Evolutionary conservation across 352 stramenopile genomes (phyloP), one percentile per base, ranked within the genome.

Genomic region (Pythium utonaiense): DNA sequence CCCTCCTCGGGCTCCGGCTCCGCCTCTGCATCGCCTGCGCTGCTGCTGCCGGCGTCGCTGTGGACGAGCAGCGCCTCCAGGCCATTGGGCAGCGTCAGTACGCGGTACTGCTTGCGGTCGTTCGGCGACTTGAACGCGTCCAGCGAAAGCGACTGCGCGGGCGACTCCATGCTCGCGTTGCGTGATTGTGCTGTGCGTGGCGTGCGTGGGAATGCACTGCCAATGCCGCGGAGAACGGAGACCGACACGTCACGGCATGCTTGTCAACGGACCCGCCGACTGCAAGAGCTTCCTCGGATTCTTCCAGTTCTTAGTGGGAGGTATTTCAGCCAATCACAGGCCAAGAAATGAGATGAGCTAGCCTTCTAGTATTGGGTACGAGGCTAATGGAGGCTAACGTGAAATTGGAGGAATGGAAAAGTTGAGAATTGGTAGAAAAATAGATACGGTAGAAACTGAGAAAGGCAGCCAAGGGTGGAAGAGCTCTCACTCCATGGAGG

Each of bases 61-160:
- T 78, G 62, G 62, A 73, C 73, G 64, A 69, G 56, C 45, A 69
- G 57, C 57, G 60, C 69, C 59, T 68, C 60, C 21, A 78, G 69
- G 3, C 77, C 81, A 40, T 91, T 91, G n/a, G 57, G 27, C 19
- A 91, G 67, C 50, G 49, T 71, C 40, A 88, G 42, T 13, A 85
- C 48, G 19, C 79, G 53, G 62, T 91, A 91, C 28, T 64, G 55
- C 60, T 85, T 86, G 22, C 54, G 59, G 60, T 89, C 79, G 25
- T 57, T 75, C 21, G 68, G 70, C 41, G 71, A 77, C 33, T 66
- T 74, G 52, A 70, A 78, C 16, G 62, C 61, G 55, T 80, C 62
- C 19, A 80, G 61, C 52, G 66, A 69, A 21, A 31, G 21, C 42
- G 22, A 22, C 42, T 33, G 40, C 40, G 30, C 21, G 45, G 14